Evolutionary conservation across 352 stramenopile species (phyloP).

Genomic region (Globisporangium radiosum): DNA sequence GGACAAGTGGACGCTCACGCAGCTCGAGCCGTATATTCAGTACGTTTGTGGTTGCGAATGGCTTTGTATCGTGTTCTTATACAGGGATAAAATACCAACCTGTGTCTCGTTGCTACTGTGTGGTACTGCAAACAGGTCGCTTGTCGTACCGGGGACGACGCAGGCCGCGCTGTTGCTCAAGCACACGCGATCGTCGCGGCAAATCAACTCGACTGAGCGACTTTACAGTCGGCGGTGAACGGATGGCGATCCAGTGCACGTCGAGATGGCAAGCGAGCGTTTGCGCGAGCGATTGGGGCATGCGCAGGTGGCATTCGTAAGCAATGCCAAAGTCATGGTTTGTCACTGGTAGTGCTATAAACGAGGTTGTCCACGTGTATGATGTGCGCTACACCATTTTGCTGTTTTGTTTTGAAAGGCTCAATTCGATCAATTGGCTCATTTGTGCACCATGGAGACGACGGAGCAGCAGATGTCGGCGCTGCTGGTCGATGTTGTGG

Average conservation of each 20-base stretch:
- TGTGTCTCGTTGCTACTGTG: no score
- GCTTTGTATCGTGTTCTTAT: background rate
- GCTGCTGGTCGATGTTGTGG: constrained; percentile 1
- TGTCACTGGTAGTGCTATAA: background rate
- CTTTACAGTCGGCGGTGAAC: constrained; percentile 51
- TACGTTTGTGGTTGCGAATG: constrained; percentile 16
- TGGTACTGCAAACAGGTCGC: constrained; percentile 24
- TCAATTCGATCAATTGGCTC: no score
- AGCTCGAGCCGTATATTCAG: constrained; percentile 81
- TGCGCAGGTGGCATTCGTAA: background rate
- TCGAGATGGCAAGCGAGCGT: no score
- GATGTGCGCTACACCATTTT: no score
- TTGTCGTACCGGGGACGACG: constrained; percentile 54
- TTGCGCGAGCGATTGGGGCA: background rate
- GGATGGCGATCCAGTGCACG: background rate
- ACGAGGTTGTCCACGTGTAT: background rate
- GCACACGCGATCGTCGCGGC: constrained; percentile 71
- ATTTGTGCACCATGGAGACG: background rate
- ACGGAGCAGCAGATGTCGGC: background rate
- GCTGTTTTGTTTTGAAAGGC: no score
- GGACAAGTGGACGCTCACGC: constrained; percentile 76
- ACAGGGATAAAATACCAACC: background rate
- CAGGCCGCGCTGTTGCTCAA: constrained; percentile 77
- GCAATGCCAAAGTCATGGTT: background rate
- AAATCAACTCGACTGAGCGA: constrained; percentile 58